Conservation (phyloP, 441 rosid species). For the Erysimum cheiri region DNA sequence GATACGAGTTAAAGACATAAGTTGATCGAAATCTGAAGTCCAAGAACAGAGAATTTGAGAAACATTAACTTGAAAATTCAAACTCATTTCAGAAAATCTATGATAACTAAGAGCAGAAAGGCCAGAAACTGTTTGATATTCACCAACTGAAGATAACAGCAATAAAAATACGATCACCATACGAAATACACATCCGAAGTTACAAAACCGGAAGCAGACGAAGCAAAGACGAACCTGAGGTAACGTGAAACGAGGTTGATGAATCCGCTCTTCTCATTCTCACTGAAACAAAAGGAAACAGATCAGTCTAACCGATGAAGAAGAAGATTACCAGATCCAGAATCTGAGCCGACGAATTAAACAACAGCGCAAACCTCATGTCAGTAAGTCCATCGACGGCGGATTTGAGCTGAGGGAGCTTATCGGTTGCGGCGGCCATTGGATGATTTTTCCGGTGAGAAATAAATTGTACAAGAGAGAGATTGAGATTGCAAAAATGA, state of each 20-base stretch:
- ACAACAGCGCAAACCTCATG: conserved; percentile 58
- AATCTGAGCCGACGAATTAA: conserved; percentile 2
- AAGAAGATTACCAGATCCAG: conserved; percentile 6
- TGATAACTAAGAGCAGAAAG: not conserved
- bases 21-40: not conserved
- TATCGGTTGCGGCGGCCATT: conserved; percentile 68
- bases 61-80: not conserved
- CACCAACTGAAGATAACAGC: not conserved
- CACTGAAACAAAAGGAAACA: conserved; percentile 51
- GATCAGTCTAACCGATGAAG: conserved; percentile 1
- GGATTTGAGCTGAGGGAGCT: conserved; percentile 65
- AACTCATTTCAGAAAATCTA: not conserved
- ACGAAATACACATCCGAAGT: not conserved
- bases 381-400: conserved; percentile 69
- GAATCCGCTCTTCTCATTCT: conserved; percentile 82
- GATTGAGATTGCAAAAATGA: conserved; percentile 9
- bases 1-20: not conserved
- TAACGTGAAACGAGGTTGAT: conserved; percentile 83
- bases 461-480: not conserved
- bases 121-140: not conserved
- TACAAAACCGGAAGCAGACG: not conserved
- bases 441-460: not conserved
- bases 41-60: not conserved
- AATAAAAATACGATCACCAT: not conserved
- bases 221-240: conserved; percentile 58